Percentiles rank a stretch among this genome's conserved stretches.
Conservation (phyloP, 768 basidiomycete species). For the Chalciporus pseudorubinellus region DNA sequence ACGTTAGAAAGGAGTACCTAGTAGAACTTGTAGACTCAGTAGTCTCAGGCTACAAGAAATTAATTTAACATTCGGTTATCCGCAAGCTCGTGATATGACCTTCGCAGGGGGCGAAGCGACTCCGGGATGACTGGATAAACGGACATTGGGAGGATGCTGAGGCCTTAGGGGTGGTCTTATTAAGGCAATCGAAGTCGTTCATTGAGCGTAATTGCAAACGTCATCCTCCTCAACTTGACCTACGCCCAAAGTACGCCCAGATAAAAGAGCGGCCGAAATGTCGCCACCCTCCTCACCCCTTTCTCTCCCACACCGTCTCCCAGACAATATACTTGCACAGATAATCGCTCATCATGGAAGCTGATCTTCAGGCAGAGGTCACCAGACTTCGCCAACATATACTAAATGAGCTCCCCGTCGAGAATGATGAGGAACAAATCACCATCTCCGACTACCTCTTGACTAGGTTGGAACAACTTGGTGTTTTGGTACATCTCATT, state of each 20-base stretch:
- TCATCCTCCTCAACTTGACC: neutral
- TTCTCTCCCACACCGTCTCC: neutral
- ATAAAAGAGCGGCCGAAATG: neutral
- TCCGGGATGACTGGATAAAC: too few species aligned
- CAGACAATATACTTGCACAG: neutral
- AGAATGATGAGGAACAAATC: conserved; percentile 41
- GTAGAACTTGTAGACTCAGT: too few species aligned
- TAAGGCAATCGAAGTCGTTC: neutral
- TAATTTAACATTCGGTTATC: too few species aligned
- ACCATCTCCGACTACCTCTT: conserved; percentile 61
- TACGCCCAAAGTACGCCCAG: neutral
- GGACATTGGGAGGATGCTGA: too few species aligned
- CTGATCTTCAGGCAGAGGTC: conserved; percentile 43
- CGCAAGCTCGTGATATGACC: too few species aligned
- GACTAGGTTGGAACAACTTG: conserved; percentile 59
- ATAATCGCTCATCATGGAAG: conserved; percentile 13
- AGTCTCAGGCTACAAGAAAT: too few species aligned
- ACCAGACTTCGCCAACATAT: conserved; percentile 47
- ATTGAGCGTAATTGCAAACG: neutral
- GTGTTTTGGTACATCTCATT: conserved; percentile 48
- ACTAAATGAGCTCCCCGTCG: conserved; percentile 37
- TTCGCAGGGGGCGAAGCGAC: too few species aligned
- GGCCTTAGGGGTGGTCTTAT: conserved; percentile 2
- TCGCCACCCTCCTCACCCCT: neutral
- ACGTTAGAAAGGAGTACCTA: too few species aligned